phyloP scores from a whole-genome alignment of 169 alveolate genomes.

The Plasmodium inui region DNA sequence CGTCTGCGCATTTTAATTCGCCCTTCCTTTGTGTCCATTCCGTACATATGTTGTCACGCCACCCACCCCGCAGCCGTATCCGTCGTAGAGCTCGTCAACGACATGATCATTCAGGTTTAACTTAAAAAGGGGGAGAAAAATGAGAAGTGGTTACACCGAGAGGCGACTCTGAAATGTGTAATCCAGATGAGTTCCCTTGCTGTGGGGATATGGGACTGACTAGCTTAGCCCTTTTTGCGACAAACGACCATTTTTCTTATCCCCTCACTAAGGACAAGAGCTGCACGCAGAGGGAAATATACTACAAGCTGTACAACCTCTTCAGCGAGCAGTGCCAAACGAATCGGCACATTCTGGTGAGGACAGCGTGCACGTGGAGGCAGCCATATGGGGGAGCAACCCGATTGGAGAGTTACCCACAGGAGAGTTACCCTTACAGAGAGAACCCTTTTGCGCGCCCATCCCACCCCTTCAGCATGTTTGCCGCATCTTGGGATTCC shows the following conservation, averaged over 20 bases:
- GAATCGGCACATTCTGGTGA: constrained; percentile 35
- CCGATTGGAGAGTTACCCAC: not conserved
- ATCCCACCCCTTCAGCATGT: constrained; percentile 6
- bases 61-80: constrained; percentile 8
- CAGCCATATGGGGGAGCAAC: not conserved
- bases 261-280: constrained; percentile 26
- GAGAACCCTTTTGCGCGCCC: not conserved
- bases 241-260: not conserved
- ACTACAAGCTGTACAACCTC: constrained; percentile 53
- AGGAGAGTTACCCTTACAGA: not conserved
- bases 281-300: constrained; percentile 67
- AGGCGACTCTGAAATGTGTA: not conserved
- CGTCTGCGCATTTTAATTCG: not conserved
- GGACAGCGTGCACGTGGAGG: not conserved
- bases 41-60: not conserved
- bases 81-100: constrained; percentile 37
- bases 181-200: not conserved
- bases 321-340: constrained; percentile 50
- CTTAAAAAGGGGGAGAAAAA: not conserved
- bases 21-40: not conserved
- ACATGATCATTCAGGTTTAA: constrained; percentile 35
- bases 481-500: constrained; percentile 36
- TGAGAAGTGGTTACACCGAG: not conserved
- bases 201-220: not conserved
- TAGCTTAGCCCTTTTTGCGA: not conserved